Conservation (phyloP, 768 basidiomycete species). For the Phanerochaete carnosa region DNA sequence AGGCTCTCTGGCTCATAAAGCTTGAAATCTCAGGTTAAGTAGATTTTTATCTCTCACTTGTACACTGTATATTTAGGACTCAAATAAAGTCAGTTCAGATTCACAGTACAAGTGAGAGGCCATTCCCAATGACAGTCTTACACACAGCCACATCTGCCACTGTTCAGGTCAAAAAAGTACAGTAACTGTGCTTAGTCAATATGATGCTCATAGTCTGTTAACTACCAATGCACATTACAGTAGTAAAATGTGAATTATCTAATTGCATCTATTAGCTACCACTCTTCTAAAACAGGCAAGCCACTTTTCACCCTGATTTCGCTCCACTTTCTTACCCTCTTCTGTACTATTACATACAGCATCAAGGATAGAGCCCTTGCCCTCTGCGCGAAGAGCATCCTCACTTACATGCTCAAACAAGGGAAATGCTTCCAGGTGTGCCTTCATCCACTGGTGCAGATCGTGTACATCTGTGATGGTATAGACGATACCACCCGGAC, state of each 20-base stretch:
- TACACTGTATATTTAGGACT: too few species aligned
- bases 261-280: constrained; percentile 20
- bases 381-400: constrained; percentile 68
- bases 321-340: constrained; percentile 94
- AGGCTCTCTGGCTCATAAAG: too few species aligned
- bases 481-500: constrained; percentile 93
- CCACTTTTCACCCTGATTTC: constrained; percentile 90
- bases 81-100: too few species aligned
- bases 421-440: constrained; percentile 84
- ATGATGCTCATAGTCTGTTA: too few species aligned
- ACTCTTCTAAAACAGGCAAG: constrained; percentile 85
- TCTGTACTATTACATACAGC: constrained; percentile 86
- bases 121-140: too few species aligned
- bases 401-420: constrained; percentile 81
- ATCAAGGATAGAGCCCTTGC: constrained; percentile 75
- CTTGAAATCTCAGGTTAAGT: too few species aligned
- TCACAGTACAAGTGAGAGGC: too few species aligned
- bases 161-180: too few species aligned
- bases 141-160: too few species aligned
- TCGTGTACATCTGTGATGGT: constrained; percentile 97
- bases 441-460: constrained; percentile 92
- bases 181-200: too few species aligned
- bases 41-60: too few species aligned
- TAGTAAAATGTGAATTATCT: neutral
- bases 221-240: too few species aligned